These are phyloP conservation scores for Flaveria trinervia DNA, from an alignment of 129 eudicot genomes.

Conservation along the genomic window DNA sequence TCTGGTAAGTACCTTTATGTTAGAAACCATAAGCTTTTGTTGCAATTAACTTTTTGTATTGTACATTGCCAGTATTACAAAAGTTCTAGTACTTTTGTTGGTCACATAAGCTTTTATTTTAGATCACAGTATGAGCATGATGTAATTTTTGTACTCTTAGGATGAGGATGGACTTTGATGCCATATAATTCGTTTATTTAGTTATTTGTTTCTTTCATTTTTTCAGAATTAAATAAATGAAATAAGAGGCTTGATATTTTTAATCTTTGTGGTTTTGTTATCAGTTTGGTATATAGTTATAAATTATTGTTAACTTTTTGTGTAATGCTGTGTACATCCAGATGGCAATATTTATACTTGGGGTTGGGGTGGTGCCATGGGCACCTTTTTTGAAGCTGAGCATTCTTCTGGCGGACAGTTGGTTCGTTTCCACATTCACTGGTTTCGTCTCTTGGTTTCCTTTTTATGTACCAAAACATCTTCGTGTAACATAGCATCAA, in stretches of 20 bases:
- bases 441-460: background rate
- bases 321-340: constrained; percentile 33
- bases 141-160: background rate
- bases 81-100: background rate
- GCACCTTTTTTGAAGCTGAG: constrained; percentile 85
- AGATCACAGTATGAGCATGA: background rate
- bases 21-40: constrained; percentile 18
- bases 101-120: background rate
- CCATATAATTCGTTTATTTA: background rate
- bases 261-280: background rate
- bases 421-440: constrained; percentile 51
- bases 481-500: constrained; percentile 6
- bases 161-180: background rate
- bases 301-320: constrained; percentile 13
- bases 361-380: constrained; percentile 99
- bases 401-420: constrained; percentile 97
- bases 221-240: constrained; percentile 1
- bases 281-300: constrained; percentile 1
- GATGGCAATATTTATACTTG: constrained; percentile 82
- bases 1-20: constrained; percentile 55
- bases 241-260: background rate
- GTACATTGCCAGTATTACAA: background rate
- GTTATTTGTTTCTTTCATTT: background rate
- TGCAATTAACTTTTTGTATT: too few relatives aligned
- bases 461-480: background rate